Evolutionary conservation across 129 eudicot genomes (phyloP), one percentile per base, ranked within the genome.

Genomic region (Pulicaria dysenterica): DNA sequence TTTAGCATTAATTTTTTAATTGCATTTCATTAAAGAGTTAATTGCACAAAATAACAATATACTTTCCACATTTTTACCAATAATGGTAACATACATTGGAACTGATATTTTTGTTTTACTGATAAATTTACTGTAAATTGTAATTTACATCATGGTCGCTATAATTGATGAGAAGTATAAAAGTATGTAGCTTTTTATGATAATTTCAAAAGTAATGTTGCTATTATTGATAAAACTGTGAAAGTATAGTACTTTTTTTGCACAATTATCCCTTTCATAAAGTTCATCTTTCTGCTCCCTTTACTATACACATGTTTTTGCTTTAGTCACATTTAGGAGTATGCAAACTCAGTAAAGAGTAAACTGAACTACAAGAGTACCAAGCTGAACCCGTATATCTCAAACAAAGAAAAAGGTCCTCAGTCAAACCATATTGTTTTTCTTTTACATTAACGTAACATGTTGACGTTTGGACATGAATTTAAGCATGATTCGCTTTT

Each of bases 1-100:
- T 73, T 72, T 47, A 50, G 44, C 44, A 51, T 50, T 36, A 24
- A 59, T 59, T 61, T 66, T 56, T 16, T 49, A 64, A 48, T 60
- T 58, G 75, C 69, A 67, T 46, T 7, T 47, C 16, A 58, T 46
- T 51, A 16, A 58, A 61, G 8, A 13, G 13, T 61, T 61, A 47
- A 47, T 47, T 47, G 12, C 14, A 14, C 54, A 48, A 48, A 48
- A 9, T 5, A 48, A 48, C 54, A 48, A 6, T 24, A 24, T 24
- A 48, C n/a, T 48, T 48, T 48, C 54, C 54, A 12, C 53, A 47
- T 47, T 47, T 47, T 47, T 47, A 48, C 54, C 54, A 51, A n/a
- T 51, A 51, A 51, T 50, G 5, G 56, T 2, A 50, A 50, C 17
- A 50, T 50, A 50, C 24, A 13, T 50, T 3, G 17, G 3, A 14